These are phyloP conservation scores for Lasiodiplodia theobromae DNA, from an alignment of 2,329 filamentous ascomycete species.

Conservation along the genomic window DNA sequence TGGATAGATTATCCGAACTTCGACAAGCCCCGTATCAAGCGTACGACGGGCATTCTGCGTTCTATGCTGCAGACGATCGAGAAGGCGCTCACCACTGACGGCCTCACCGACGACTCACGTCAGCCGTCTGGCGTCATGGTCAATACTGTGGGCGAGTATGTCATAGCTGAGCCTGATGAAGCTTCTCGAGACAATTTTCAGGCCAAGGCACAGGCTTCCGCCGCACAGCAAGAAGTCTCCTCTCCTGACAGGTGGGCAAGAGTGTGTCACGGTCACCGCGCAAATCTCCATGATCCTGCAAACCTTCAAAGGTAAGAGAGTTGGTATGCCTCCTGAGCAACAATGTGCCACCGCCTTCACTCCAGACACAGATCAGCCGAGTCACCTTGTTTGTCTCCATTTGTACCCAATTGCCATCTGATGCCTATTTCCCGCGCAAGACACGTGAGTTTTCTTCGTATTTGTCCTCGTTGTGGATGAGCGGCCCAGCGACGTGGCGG, in stretches of 20 bases:
- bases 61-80: constrained; percentile 96
- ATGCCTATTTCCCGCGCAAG: too few relatives aligned
- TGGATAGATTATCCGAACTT: constrained; percentile 82
- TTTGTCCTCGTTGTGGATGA: too few relatives aligned
- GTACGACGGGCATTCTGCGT: constrained; percentile 94
- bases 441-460: too few relatives aligned
- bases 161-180: constrained; percentile 94
- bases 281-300: too few relatives aligned
- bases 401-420: too few relatives aligned
- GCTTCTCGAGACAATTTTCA: constrained; percentile 97
- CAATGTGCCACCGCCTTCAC: too few relatives aligned
- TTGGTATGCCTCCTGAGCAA: too few relatives aligned
- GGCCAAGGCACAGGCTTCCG: constrained; percentile 87
- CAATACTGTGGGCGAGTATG: constrained; percentile 96
- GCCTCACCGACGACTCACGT: constrained; percentile 79
- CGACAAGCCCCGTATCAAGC: constrained; percentile 89
- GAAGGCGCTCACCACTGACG: constrained; percentile 77
- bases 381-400: too few relatives aligned
- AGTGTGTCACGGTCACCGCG: too few relatives aligned
- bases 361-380: too few relatives aligned
- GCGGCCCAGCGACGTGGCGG: too few relatives aligned
- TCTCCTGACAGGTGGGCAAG: constrained; percentile 66
- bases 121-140: constrained; percentile 92
- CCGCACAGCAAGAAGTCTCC: constrained; percentile 79
- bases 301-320: too few relatives aligned